Conservation (phyloP, 257 asterid genomes). For the Scutellaria barbata region DNA sequence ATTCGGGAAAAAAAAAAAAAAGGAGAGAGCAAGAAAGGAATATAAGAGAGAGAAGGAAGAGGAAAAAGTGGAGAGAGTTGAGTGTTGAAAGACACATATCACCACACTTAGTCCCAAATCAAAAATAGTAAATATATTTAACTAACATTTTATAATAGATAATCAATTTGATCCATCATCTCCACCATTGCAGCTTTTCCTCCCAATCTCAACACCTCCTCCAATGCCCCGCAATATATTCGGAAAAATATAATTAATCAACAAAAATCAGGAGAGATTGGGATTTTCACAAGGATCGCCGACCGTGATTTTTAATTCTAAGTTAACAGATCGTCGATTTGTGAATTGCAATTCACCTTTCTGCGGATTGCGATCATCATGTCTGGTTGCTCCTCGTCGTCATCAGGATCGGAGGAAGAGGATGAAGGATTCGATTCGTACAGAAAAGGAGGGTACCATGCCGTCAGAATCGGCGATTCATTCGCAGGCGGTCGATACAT, state of each 20-base stretch:
- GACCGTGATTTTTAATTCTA: neutral
- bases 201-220: conserved; percentile 40
- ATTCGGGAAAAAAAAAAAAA: neutral
- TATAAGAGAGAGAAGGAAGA: conserved; percentile 18
- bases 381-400: conserved; percentile 66
- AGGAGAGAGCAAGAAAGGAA: neutral
- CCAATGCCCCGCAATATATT: conserved; percentile 16
- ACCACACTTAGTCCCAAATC: conserved; percentile 36
- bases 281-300: conserved; percentile 14
- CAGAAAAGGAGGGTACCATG: conserved; percentile 90
- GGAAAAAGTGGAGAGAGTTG: conserved; percentile 45
- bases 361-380: conserved; percentile 37
- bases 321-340: conserved; percentile 28
- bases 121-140: conserved; percentile 38
- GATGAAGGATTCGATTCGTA: conserved; percentile 79
- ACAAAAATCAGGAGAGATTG: neutral
- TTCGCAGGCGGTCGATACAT: conserved; percentile 77
- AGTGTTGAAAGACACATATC: conserved; percentile 43
- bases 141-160: conserved; percentile 32
- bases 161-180: conserved; percentile 9
- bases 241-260: neutral
- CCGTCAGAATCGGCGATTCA: conserved; percentile 80
- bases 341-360: neutral
- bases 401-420: conserved; percentile 93
- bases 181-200: conserved; percentile 42